Conservation (phyloP, 371 early-diverging fungal species). For the Lichtheimia hyalospora region DNA sequence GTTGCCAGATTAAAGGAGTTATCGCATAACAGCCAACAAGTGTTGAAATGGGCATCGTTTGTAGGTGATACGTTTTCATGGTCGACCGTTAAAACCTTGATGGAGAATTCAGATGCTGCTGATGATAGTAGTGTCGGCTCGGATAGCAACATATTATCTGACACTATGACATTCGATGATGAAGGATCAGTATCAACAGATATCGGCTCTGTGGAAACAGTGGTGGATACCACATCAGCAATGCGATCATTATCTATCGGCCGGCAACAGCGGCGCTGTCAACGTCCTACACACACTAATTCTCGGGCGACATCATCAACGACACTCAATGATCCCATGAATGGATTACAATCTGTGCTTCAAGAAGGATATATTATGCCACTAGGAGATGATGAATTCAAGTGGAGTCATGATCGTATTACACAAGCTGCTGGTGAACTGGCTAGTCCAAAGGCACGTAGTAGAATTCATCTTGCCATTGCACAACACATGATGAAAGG, state of each 20-base stretch:
- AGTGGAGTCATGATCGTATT: constrained; percentile 47
- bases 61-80: constrained; percentile 47
- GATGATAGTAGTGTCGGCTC: not conserved
- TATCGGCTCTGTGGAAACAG: too few relatives aligned
- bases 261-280: not conserved
- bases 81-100: constrained; percentile 38
- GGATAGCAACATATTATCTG: not conserved
- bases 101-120: constrained; percentile 35
- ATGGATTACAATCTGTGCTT: constrained; percentile 42
- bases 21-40: constrained; percentile 31
- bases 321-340: constrained; percentile 26
- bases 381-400: constrained; percentile 40
- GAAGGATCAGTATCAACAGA: not conserved
- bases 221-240: not conserved
- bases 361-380: constrained; percentile 51
- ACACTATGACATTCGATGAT: not conserved
- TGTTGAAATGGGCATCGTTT: constrained; percentile 45
- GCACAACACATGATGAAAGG: constrained; percentile 33
- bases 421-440: constrained; percentile 49
- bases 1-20: constrained; percentile 32
- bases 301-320: constrained; percentile 1
- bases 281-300: not conserved
- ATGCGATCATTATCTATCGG: not conserved
- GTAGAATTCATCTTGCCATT: constrained; percentile 40
- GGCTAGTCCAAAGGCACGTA: constrained; percentile 33